phyloP scores from a whole-genome alignment of 1,284 basidiomycete species.

The Pseudozyma flocculosa region DNA sequence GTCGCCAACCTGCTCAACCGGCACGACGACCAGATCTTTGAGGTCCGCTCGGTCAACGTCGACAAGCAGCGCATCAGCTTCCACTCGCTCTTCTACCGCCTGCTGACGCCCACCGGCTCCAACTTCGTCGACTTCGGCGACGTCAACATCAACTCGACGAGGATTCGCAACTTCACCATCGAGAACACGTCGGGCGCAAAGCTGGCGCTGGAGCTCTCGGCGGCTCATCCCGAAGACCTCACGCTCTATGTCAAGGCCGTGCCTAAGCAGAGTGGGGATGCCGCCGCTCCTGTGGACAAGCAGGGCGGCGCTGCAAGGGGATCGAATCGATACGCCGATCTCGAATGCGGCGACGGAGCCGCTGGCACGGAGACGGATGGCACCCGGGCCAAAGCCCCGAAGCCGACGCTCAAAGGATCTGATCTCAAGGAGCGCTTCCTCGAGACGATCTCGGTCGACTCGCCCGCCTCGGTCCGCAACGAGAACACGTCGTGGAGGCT shows the following conservation, averaged over 20 bases:
- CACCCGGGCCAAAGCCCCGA: conserved; percentile 14
- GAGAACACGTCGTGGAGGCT: conserved; percentile 51
- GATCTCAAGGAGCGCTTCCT: conserved; percentile 61
- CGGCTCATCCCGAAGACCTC: conserved; percentile 62
- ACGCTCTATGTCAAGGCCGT: conserved; percentile 59
- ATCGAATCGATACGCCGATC: neutral
- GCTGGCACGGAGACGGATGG: conserved; percentile 6
- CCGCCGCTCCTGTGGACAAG: neutral
- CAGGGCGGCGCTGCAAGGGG: neutral
- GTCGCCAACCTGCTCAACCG: conserved; percentile 58
- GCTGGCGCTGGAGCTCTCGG: conserved; percentile 60
- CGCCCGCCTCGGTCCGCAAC: conserved; percentile 43
- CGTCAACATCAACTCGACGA: conserved; percentile 61
- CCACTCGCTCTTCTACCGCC: conserved; percentile 63
- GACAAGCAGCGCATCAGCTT: conserved; percentile 62
- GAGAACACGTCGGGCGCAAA: conserved; percentile 60
- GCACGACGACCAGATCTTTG: conserved; percentile 60
- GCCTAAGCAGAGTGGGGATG: neutral
- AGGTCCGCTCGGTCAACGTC: conserved; percentile 61
- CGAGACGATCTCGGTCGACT: conserved; percentile 60
- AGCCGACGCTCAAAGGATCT: conserved; percentile 30
- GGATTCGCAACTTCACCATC: conserved; percentile 61
- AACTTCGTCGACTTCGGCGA: conserved; percentile 63
- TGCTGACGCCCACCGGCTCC: conserved; percentile 61
- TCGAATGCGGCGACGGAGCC: neutral